A percentile compares a stretch with the other conserved stretches of the same genome.
Conservation (phyloP, 345 rosid genomes). For the Corymbia maculata region DNA sequence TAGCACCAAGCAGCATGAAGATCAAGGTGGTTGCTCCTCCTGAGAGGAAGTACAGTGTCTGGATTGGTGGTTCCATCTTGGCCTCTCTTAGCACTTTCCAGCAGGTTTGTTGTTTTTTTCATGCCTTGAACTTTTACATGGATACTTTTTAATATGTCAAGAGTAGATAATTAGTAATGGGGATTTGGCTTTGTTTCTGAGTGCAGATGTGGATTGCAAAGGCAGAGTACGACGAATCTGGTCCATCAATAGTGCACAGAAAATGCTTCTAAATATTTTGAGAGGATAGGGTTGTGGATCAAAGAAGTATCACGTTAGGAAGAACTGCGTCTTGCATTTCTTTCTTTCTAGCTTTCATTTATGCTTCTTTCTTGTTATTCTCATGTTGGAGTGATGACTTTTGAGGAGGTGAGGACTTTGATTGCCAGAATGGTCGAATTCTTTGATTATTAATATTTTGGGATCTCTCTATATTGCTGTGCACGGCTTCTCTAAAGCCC, state of each 20-base stretch:
- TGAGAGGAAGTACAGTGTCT: conserved; percentile 87
- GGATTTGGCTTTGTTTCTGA: not conserved
- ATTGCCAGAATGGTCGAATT: conserved; percentile 19
- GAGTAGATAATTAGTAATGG: not conserved
- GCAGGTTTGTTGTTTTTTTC: conserved; percentile 30
- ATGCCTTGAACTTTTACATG: not conserved
- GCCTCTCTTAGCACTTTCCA: conserved; percentile 97
- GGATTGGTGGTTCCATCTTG: conserved; percentile 92
- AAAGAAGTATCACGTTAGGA: not conserved
- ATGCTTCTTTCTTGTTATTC: conserved; percentile 15
- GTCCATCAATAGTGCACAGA: conserved; percentile 91
- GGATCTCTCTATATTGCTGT: not conserved
- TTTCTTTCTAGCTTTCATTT: conserved; percentile 15
- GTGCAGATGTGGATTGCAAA: conserved; percentile 92
- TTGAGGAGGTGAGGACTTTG: conserved; percentile 22
- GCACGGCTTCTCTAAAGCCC: not conserved
- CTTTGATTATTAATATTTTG: conserved; percentile 12
- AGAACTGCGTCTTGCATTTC: conserved; percentile 11
- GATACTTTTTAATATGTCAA: not conserved
- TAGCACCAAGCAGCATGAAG: conserved; percentile 97
- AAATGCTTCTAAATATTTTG: conserved; percentile 61
- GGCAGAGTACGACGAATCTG: conserved; percentile 92
- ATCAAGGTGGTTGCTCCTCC: conserved; percentile 94
- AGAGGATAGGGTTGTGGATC: not conserved
- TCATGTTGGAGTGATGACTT: conserved; percentile 25